Conservation (phyloP, 2,329 filamentous ascomycete genomes). For the Botryotinia narcissicola region DNA sequence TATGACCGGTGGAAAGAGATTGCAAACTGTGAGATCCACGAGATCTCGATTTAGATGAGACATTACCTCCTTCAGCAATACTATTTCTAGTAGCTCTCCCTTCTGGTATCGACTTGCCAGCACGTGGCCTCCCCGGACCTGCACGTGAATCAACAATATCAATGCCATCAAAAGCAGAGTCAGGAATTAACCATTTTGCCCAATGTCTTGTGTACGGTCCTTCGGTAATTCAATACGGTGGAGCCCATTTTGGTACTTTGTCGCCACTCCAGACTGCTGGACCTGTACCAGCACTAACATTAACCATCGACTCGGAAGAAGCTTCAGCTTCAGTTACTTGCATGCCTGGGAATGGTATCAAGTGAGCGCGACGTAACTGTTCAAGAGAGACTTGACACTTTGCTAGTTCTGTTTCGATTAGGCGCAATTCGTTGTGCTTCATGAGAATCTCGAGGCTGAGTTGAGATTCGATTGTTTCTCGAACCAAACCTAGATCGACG, state of each 20-base stretch:
- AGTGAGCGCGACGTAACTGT: constrained; percentile 85
- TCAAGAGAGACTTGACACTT: constrained; percentile 94
- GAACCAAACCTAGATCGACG: constrained; percentile 37
- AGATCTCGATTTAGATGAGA: constrained; percentile 50
- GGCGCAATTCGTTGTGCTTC: constrained; percentile 89
- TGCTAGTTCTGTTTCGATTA: constrained; percentile 93
- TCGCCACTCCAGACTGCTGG: constrained; percentile 64
- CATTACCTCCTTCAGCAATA: constrained; percentile 53
- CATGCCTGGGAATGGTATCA: constrained; percentile 83
- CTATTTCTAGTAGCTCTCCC: constrained; percentile 79
- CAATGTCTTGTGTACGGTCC: constrained; percentile 95
- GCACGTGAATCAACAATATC: constrained; percentile 44
- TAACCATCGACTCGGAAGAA: constrained; percentile 60
- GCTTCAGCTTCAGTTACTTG: constrained; percentile 48
- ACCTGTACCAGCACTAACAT: constrained; percentile 73
- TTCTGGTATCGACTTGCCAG: constrained; percentile 52
- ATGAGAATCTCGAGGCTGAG: constrained; percentile 87
- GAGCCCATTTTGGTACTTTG: constrained; percentile 70
- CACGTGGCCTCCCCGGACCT: constrained; percentile 32
- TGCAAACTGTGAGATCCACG: constrained; percentile 64
- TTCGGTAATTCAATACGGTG: constrained; percentile 86
- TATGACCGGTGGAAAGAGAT: constrained; percentile 67
- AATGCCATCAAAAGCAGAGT: constrained; percentile 77
- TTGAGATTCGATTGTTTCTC: constrained; percentile 67
- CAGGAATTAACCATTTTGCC: constrained; percentile 89